These are phyloP conservation scores for Ceratobasidium theobromae DNA, from an alignment of 1,284 basidiomycete genomes.

Conservation along the genomic window DNA sequence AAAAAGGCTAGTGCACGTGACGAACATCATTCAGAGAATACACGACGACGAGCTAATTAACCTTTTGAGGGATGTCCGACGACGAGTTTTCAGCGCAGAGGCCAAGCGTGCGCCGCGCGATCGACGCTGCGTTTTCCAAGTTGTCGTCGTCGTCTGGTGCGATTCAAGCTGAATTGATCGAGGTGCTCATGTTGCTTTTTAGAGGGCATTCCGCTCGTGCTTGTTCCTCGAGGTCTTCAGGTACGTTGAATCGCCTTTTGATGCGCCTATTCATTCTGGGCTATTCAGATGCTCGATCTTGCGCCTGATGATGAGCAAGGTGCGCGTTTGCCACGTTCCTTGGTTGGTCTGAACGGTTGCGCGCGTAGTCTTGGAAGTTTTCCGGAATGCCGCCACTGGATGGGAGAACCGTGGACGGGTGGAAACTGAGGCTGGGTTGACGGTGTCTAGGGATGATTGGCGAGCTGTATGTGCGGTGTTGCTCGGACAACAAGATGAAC, in stretches of 20 bases:
- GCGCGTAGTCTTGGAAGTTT: slow-evolving; percentile 7
- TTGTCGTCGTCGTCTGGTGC: no score
- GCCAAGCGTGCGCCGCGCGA: slow-evolving; percentile 15
- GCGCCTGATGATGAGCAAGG: slow-evolving; percentile 22
- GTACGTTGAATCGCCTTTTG: neutral
- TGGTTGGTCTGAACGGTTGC: neutral
- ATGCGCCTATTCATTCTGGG: neutral
- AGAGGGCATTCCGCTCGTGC: slow-evolving; percentile 1
- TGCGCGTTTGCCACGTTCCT: neutral
- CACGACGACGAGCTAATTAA: neutral
- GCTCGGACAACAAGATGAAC: slow-evolving; percentile 40
- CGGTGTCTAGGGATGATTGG: slow-evolving; percentile 27
- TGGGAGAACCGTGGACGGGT: slow-evolving; percentile 1
- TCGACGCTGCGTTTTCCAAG: slow-evolving; percentile 18
- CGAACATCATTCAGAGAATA: neutral
- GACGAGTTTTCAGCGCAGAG: slow-evolving; percentile 4
- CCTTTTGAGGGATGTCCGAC: slow-evolving; percentile 13
- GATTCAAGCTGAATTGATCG: neutral
- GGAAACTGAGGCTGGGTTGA: slow-evolving; percentile 10
- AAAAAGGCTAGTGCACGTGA: neutral
- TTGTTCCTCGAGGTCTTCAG: slow-evolving; percentile 26
- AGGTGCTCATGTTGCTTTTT: neutral
- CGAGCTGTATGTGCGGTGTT: slow-evolving; percentile 30
- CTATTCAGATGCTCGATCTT: slow-evolving; percentile 20
- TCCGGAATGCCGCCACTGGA: slow-evolving; percentile 25